Evolutionary conservation across 2,329 filamentous ascomycete genomes (phyloP), one percentile per base, ranked within the genome.

Genomic region (Berkeleyomyces basicola): DNA sequence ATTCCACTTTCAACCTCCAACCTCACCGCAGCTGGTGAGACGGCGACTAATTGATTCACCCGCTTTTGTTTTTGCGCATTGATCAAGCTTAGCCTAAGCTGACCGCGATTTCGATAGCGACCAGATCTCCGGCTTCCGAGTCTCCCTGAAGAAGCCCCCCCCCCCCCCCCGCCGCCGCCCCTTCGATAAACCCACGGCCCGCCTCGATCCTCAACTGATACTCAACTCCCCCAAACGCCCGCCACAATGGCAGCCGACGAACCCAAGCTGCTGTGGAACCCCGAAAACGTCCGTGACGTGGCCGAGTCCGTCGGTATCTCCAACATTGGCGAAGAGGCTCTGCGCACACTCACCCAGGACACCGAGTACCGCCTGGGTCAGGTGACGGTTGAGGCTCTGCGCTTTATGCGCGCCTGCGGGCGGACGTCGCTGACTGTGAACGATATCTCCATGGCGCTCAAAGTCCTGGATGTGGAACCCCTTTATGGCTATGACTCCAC

Each of bases 401-500:
- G 95, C 71, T 93, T 95, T 73, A 99, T 99, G 93, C 89, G 90
- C 69, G 88, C 92, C 69, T 84, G 86, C 31, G 88, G 88, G 72
- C 85, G 93, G 66, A 96, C 90, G 1, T 86, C 88, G 0, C 78
- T 99, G 67, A 90, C 86, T 23, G 95, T 93, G 59, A 87, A 92
- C 70, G 93, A 99, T 74, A 83, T 96, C 63, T 85, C 89, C 57
- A 85, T 92, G 67, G 93, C 93, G 3, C 77, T 99, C 67, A 84
- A 84, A 66, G 84, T 91, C 9, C 79, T 99, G 59, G 90, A 97
- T 69, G 88, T 96, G 33, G 93, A 99, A 74, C 93, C 93, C 0
- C 81, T 97, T 1, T 96, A 96, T 71, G 93, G 93, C 23, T 99
- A 99, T 75, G 92, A 97, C 71, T 91, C 90, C 42, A 93, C 89